Base-by-base conservation (phyloP, 306 rosid species). In the Glycine latifolia region DNA sequence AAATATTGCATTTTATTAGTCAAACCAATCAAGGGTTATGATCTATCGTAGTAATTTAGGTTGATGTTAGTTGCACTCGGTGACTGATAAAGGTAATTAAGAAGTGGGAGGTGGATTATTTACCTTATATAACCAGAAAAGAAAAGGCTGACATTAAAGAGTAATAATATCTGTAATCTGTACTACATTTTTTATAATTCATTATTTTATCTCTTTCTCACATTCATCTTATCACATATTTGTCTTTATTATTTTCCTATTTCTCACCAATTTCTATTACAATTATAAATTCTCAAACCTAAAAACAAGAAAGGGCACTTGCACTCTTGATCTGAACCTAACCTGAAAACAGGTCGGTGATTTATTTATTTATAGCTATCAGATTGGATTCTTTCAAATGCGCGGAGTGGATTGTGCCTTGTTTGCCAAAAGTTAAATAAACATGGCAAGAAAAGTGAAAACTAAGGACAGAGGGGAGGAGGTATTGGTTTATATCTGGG, bases 311-410 rank as follows among this genome's bases (percentile, higher is more conserved):
- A 26, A 8, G 50, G 50, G 55, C 26, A 43, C 7, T 16, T 15
- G 39, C 8, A 68, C 11, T 35, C 47, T 73, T 37, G 67, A 55
- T 26, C 47, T 52, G 43, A 52, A 48, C 49, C 63, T 72, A 48
- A 20, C 75, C 59, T 70, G 44, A 6, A 53, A 71, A 71, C 26
- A 13, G 13, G 48, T 16, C 6, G 16, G 12, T 55, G 53, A 13
- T 73, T 56, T 73, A 16, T 73, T 73, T 73, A 15, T 11, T 62
- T 33, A 11, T 33, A 62, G 67, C 10, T 14, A 9, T 56, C 50
- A 59, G 58, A 44, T 75, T 58, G 50, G 33, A 67, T 20, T 66
- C 54, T 48, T 16, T 53, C 4, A 54, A 55, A 55, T n/a, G 26
- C 10, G 16, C 33, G 16, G 17, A 16, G 62, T 56, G 31, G 62